Percentiles rank a stretch among this genome's conserved stretches.
phyloP scores from a whole-genome alignment of 2,329 filamentous ascomycete genomes.

The Calonectria honghensis region DNA sequence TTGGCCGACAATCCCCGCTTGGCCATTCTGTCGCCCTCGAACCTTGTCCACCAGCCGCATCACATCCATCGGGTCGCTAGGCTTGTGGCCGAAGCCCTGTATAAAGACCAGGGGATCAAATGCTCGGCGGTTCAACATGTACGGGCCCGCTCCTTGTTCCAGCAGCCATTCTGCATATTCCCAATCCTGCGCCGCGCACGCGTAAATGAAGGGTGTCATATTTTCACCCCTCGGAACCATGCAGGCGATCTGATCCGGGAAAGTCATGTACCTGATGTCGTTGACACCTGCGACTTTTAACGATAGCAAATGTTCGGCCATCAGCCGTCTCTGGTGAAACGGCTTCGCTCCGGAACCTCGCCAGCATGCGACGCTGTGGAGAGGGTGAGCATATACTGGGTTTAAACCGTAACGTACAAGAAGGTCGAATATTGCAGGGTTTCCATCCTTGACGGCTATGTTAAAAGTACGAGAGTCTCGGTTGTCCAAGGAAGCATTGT shows the following conservation, averaged over 20 bases:
- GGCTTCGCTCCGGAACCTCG: background rate
- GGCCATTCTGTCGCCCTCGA: background rate
- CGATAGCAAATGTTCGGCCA: constrained; percentile 28
- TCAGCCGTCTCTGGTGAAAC: constrained; percentile 5
- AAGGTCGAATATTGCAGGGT: background rate
- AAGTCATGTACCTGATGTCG: constrained; percentile 21
- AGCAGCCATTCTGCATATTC: constrained; percentile 29
- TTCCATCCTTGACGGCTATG: background rate
- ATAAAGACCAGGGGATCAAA: background rate
- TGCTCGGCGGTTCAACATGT: background rate
- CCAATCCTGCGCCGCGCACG: constrained; percentile 27
- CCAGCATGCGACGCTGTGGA: background rate
- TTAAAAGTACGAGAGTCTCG: background rate
- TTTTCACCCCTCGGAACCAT: background rate
- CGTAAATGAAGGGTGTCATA: constrained; percentile 28
- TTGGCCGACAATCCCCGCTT: background rate
- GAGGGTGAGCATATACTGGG: background rate
- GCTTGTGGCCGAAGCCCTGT: background rate
- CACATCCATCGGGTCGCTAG: constrained; percentile 8
- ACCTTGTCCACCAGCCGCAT: constrained; percentile 12
- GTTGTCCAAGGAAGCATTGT: background rate
- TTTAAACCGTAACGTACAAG: constrained; percentile 8
- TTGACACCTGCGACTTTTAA: background rate
- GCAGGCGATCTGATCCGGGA: background rate
- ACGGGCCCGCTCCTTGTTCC: constrained; percentile 15